phyloP scores from a whole-genome alignment of 2,329 filamentous ascomycete genomes.

The Calonectria honghensis region DNA sequence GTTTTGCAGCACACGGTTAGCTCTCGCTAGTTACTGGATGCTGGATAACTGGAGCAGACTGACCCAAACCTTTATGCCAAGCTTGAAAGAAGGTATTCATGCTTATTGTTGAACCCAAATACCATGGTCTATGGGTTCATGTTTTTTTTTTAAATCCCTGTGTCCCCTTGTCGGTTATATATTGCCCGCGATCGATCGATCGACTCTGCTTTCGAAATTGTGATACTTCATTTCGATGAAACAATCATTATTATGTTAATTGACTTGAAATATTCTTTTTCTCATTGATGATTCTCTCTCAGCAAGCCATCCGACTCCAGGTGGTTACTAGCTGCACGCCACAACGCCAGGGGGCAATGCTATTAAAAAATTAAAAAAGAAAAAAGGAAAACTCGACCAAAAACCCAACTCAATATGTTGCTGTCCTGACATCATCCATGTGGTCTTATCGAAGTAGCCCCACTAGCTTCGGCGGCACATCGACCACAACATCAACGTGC shows the following conservation, averaged over 20 bases:
- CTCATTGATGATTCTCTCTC: background rate
- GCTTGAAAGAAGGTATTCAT: constrained; percentile 11
- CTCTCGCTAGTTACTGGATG: background rate
- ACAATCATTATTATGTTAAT: background rate
- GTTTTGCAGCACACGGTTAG: background rate
- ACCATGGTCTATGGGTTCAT: background rate
- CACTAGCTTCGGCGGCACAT: constrained; percentile 42
- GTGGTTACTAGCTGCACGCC: background rate
- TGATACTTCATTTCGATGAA: background rate
- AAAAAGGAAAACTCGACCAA: background rate
- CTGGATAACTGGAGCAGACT: background rate
- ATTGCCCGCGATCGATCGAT: constrained; percentile 1
- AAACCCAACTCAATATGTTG: background rate
- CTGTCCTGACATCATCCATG: constrained; percentile 29
- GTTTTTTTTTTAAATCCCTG: background rate
- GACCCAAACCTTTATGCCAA: background rate
- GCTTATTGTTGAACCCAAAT: constrained; percentile 8
- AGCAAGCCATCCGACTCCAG: background rate
- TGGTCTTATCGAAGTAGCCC: constrained; percentile 34
- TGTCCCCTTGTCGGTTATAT: background rate
- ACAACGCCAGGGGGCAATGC: background rate
- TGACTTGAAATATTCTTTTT: background rate
- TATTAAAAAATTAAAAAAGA: background rate
- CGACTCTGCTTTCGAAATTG: background rate
- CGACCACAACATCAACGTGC: constrained; percentile 52